Base-by-base conservation (phyloP, 2,329 filamentous ascomycete species). In the Cladosporium sp. region DNA sequence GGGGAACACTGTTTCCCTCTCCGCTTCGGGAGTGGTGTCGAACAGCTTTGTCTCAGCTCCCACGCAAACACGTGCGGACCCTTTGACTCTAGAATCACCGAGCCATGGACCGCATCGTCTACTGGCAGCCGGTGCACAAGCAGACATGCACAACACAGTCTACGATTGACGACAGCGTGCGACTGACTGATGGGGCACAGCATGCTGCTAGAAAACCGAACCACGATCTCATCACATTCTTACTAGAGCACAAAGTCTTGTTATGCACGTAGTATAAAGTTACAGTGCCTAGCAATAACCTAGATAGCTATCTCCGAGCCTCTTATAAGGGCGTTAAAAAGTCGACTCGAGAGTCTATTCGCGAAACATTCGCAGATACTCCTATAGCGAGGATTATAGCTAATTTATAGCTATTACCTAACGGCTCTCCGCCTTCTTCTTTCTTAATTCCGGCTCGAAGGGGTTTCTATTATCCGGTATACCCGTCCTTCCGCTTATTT, bases 1-100 rank as follows among this genome's bases (percentile, higher is more conserved):
- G 38, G 38, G 38, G 38, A 41, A 41, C 38, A 41, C 20, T 41
- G 38, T 41, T 41, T 41, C 24, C 38, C 38, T 18, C 38, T 20
- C 38, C 38, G 20, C 38, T 41, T 41, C 24, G 17, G 38, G 38
- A 41, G 17, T 27, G 19, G 38, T 20, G 20, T 41, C 38, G 38
- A 20, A 18, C 38, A 41, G n/a, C n/a, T n/a, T n/a, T n/a, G n/a
- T n/a, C n/a, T n/a, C n/a, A n/a, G n/a, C n/a, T n/a, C n/a, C n/a
- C n/a, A n/a, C n/a, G n/a, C n/a, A n/a, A n/a, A n/a, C 38, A 41
- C 19, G 38, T 22, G 38, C 19, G 18, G n/a, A 41, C 20, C 24
- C 13, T 41, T 41, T 15, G n/a, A 41, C 22, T 22, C 24, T 27
- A 27, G 17, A 20, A 22, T 27, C n/a, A 18, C 38, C 38, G 20